Percentiles rank a stretch among this genome's conserved stretches.
Evolutionary conservation across 441 rosid genomes (phyloP).

Genomic region (Adansonia rubrostipa): DNA sequence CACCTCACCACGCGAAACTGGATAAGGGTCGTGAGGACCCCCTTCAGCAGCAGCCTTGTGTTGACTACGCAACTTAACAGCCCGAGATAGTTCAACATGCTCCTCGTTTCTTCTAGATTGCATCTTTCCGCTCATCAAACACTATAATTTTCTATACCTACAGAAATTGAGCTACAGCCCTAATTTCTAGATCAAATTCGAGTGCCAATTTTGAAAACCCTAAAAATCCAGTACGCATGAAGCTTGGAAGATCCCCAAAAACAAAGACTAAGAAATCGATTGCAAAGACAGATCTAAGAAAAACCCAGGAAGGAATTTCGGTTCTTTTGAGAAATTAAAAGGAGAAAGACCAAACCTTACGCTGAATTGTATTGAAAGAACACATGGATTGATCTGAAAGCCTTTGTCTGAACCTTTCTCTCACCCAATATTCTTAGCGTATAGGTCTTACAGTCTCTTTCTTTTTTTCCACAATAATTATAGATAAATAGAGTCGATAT

Average conservation of each 20-base stretch:
- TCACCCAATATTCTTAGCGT: background rate
- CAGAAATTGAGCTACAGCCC: slow-evolving; percentile 7
- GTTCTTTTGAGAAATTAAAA: background rate
- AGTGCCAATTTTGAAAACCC: background rate
- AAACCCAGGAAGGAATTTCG: slow-evolving; percentile 10
- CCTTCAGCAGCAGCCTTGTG: slow-evolving; percentile 30
- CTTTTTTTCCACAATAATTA: background rate
- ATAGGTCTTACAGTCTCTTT: background rate
- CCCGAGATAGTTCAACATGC: slow-evolving; percentile 34
- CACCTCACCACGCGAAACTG: slow-evolving; percentile 30
- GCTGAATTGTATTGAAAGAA: slow-evolving; percentile 9
- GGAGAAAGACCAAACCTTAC: slow-evolving; percentile 19
- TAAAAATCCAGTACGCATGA: background rate
- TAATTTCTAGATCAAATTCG: slow-evolving; percentile 14
- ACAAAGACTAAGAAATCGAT: background rate
- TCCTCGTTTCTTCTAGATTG: slow-evolving; percentile 53
- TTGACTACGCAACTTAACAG: slow-evolving; percentile 39
- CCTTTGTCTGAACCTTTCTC: background rate
- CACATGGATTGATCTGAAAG: slow-evolving; percentile 3
- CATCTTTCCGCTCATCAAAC: slow-evolving; percentile 41
- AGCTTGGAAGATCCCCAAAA: background rate
- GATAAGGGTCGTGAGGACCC: slow-evolving; percentile 36
- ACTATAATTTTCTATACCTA: background rate
- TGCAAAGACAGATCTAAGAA: slow-evolving; percentile 1
- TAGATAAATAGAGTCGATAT: background rate